phyloP scores from a whole-genome alignment of 2,329 filamentous ascomycete species.

The Verticillium nonalfalfae region DNA sequence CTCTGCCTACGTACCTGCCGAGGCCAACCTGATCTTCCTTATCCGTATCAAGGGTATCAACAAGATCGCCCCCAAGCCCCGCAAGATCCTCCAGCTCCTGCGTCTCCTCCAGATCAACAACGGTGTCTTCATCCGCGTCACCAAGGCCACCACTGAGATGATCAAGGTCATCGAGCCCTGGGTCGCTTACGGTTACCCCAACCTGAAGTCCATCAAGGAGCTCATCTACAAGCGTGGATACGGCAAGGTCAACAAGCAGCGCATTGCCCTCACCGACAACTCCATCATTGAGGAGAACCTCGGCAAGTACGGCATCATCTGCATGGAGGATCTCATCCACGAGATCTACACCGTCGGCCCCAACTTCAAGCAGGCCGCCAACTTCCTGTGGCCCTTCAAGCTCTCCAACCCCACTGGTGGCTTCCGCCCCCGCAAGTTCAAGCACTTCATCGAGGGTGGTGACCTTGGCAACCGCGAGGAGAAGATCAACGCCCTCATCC shows the following conservation, averaged over 20 bases:
- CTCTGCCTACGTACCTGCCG: conserved; percentile 88
- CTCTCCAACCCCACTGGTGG: conserved; percentile 96
- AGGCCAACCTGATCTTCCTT: conserved; percentile 96
- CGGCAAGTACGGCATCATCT: conserved; percentile 98
- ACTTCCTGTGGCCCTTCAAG: conserved; percentile 99
- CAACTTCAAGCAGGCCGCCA: conserved; percentile 99
- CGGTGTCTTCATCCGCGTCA: conserved; percentile 94
- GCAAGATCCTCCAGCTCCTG: conserved; percentile 99
- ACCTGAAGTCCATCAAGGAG: conserved; percentile 98
- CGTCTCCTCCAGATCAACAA: conserved; percentile 99
- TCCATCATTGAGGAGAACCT: conserved; percentile 93
- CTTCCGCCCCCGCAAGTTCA: conserved; percentile 96
- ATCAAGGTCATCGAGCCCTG: conserved; percentile 98
- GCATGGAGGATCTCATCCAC: conserved; percentile 98
- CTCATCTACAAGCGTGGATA: conserved; percentile 99
- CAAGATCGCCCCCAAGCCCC: conserved; percentile 99
- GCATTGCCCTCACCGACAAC: conserved; percentile 94
- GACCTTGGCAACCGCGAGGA: conserved; percentile 98
- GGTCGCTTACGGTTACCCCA: conserved; percentile 98
- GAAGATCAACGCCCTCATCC: conserved; percentile 91
- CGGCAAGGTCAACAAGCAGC: conserved; percentile 98
- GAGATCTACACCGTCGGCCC: conserved; percentile 98
- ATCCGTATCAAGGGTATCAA: conserved; percentile 99
- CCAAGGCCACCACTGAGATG: conserved; percentile 97
- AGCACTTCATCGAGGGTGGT: conserved; percentile 98